Percentiles rank a stretch among this genome's conserved stretches.
phyloP scores from a whole-genome alignment of 257 asterid genomes.

The Jaltomata sinuosa region DNA sequence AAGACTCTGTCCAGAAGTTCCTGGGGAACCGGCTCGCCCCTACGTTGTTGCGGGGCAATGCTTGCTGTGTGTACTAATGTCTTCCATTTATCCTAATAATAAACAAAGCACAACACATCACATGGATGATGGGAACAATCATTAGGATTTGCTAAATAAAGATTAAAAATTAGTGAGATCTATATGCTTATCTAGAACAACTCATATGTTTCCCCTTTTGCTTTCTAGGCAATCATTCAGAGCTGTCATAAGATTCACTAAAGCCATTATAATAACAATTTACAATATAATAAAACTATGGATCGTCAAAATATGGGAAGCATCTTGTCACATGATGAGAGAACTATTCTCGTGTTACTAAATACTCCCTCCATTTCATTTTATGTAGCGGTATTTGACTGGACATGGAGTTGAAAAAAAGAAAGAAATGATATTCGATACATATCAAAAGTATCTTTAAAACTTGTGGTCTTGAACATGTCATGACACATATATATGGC shows the following conservation, averaged over 20 bases:
- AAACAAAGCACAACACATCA: not conserved
- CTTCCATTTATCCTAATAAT: conserved; percentile 81
- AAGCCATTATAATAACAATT: not conserved
- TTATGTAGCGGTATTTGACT: not conserved
- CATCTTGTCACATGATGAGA: not conserved
- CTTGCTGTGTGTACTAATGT: conserved; percentile 83
- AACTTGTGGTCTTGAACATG: not conserved
- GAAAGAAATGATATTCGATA: no score
- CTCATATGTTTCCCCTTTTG: conserved; percentile 15
- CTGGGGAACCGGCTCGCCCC: conserved; percentile 91
- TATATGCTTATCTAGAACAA: not conserved
- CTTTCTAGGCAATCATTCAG: conserved; percentile 19
- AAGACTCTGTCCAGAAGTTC: conserved; percentile 69
- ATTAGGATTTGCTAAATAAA: not conserved
- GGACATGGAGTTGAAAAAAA: not conserved
- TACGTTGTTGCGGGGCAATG: conserved; percentile 80
- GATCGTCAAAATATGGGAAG: not conserved
- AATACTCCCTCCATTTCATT: not conserved
- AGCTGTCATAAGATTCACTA: conserved; percentile 4
- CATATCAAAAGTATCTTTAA: not conserved
- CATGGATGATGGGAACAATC: not conserved
- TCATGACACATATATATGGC: not conserved
- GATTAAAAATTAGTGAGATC: not conserved
- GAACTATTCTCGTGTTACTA: not conserved
- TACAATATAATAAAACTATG: not conserved